These are phyloP conservation scores for Kuraishia hungarica DNA, from an alignment of 805 yeast species.

Conservation along the genomic window DNA sequence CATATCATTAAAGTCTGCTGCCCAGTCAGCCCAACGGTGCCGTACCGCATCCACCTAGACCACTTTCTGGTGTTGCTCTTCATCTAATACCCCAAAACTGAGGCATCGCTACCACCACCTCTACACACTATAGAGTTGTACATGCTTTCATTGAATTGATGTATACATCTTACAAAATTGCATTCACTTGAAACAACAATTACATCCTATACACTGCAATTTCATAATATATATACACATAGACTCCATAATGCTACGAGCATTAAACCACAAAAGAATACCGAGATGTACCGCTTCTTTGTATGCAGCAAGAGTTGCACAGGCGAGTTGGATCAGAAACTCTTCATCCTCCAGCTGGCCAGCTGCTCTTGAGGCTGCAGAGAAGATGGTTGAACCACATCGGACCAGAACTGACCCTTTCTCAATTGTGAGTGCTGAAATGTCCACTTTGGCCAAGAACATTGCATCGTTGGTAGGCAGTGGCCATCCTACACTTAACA, in stretches of 20 bases:
- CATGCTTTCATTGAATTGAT: neutral
- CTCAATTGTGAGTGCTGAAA: slow-evolving; percentile 84
- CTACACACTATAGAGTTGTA: neutral
- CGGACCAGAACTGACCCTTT: slow-evolving; percentile 68
- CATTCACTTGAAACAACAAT: neutral
- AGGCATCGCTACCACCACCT: no score
- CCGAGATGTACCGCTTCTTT: neutral
- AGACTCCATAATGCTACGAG: neutral
- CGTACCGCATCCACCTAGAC: no score
- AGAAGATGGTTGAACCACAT: slow-evolving; percentile 62
- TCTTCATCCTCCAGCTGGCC: slow-evolving; percentile 18
- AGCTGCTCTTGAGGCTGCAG: slow-evolving; percentile 66
- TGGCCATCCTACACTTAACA: slow-evolving; percentile 87
- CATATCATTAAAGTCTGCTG: no score
- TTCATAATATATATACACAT: neutral
- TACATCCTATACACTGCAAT: neutral
- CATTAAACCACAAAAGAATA: neutral
- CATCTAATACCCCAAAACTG: no score
- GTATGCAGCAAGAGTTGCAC: neutral
- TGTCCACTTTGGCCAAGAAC: slow-evolving; percentile 81
- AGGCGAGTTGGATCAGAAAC: neutral
- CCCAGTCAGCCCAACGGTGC: no score
- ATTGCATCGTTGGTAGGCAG: slow-evolving; percentile 84
- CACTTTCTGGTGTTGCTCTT: no score
- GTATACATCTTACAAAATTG: neutral